phyloP scores from a whole-genome alignment of 2,329 filamentous ascomycete species.

The Colletotrichum trifolii region DNA sequence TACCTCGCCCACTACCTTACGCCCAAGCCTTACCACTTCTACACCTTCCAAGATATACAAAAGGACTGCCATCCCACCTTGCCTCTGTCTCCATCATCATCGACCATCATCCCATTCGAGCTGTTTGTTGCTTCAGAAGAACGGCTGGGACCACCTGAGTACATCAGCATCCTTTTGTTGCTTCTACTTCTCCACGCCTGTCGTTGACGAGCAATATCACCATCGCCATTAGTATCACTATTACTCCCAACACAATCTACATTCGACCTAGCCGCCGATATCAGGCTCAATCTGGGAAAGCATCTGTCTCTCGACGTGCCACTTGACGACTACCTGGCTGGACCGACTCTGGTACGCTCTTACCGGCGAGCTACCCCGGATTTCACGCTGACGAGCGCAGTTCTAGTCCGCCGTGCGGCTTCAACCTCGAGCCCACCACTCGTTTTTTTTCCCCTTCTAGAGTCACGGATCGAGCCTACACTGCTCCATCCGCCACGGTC shows the following conservation, averaged over 20 bases:
- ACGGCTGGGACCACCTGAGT: slow-evolving; percentile 36
- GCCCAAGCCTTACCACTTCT: slow-evolving; percentile 30
- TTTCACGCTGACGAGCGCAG: slow-evolving; percentile 24
- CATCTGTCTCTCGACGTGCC: slow-evolving; percentile 23
- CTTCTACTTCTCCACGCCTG: slow-evolving; percentile 29
- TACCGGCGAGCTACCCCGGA: neutral
- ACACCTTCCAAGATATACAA: slow-evolving; percentile 31
- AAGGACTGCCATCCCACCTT: slow-evolving; percentile 37
- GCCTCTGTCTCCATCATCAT: slow-evolving; percentile 16
- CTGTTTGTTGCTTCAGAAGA: slow-evolving; percentile 36
- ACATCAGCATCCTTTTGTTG: slow-evolving; percentile 31
- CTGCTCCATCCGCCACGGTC: slow-evolving; percentile 27
- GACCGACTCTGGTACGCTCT: slow-evolving; percentile 28
- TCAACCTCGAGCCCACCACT: slow-evolving; percentile 36
- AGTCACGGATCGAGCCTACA: slow-evolving; percentile 51
- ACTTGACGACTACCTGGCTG: slow-evolving; percentile 20
- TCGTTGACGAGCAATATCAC: slow-evolving; percentile 33
- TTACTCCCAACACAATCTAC: neutral
- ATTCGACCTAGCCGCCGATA: slow-evolving; percentile 14
- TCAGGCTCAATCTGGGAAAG: slow-evolving; percentile 12
- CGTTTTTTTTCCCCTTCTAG: slow-evolving; percentile 42
- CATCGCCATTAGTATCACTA: neutral
- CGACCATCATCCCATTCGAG: slow-evolving; percentile 37
- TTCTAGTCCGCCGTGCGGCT: slow-evolving; percentile 38
- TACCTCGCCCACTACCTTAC: slow-evolving; percentile 15